phyloP scores from a whole-genome alignment of 2,329 filamentous ascomycete species.

The Drechslerella stenobrocha region DNA sequence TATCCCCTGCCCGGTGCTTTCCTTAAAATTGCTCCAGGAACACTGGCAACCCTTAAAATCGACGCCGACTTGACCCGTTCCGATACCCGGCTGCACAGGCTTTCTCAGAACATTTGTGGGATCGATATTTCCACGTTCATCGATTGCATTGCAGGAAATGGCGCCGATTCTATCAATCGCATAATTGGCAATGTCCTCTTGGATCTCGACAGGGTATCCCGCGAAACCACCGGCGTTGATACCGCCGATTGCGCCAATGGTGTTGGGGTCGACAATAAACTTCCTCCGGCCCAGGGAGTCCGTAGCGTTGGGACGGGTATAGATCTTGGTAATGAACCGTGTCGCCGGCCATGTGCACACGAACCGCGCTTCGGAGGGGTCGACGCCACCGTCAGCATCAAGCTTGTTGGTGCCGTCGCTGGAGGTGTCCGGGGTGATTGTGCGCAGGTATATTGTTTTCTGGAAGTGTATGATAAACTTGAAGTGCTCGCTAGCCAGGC shows the following conservation, averaged over 20 bases:
- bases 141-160: conserved; percentile 37
- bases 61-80: conserved; percentile 21
- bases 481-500: conserved; percentile 78
- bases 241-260: conserved; percentile 16
- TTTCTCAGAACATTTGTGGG: background rate
- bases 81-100: conserved; percentile 17
- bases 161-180: background rate
- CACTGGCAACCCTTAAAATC: conserved; percentile 43
- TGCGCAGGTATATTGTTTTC: conserved; percentile 77
- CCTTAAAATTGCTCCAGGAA: conserved; percentile 46
- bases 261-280: conserved; percentile 36
- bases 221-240: conserved; percentile 32
- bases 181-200: conserved; percentile 46
- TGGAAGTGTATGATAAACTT: conserved; percentile 92
- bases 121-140: conserved; percentile 33
- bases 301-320: conserved; percentile 23
- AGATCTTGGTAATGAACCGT: conserved; percentile 39
- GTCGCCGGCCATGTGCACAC: conserved; percentile 33
- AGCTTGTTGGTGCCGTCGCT: conserved; percentile 52
- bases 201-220: conserved; percentile 36
- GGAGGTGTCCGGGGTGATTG: conserved; percentile 60
- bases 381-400: conserved; percentile 50
- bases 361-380: conserved; percentile 29
- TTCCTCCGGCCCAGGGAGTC: conserved; percentile 12
- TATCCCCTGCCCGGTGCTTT: conserved; percentile 16